Evolutionary conservation across 2,329 filamentous ascomycete species (phyloP).

Genomic region (Clarireedia paspali): DNA sequence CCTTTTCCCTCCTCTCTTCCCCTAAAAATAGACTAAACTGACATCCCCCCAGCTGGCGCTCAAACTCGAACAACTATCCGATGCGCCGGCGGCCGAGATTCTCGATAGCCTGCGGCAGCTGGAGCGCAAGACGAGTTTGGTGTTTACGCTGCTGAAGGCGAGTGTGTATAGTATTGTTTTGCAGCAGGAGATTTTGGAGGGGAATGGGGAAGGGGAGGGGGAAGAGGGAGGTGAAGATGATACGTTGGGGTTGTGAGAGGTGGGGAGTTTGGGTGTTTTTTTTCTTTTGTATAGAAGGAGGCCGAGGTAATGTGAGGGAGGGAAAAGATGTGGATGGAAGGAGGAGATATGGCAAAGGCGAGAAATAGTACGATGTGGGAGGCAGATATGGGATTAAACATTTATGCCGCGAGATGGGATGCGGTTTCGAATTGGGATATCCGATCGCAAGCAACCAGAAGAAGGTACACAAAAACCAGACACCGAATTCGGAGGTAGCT

Average conservation of each 20-base stretch:
- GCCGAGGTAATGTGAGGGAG: no score
- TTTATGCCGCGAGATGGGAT: background rate
- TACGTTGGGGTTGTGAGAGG: background rate
- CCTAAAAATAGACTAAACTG: background rate
- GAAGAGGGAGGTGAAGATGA: background rate
- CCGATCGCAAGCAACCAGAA: background rate
- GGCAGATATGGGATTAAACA: background rate
- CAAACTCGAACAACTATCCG: slow-evolving; percentile 55
- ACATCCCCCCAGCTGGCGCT: slow-evolving; percentile 42
- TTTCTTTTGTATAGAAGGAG: no score
- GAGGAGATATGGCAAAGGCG: no score
- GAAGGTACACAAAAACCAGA: no score
- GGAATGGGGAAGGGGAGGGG: slow-evolving; percentile 2
- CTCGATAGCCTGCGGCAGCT: slow-evolving; percentile 79
- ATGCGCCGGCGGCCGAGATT: slow-evolving; percentile 70
- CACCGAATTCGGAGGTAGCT: no score
- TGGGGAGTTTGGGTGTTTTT: background rate
- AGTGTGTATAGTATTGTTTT: slow-evolving; percentile 98
- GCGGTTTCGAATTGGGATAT: background rate
- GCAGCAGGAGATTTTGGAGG: slow-evolving; percentile 76
- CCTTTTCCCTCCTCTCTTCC: background rate
- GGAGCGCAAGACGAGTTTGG: slow-evolving; percentile 88
- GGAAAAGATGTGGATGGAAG: no score
- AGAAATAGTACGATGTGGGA: background rate
- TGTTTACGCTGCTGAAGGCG: slow-evolving; percentile 93